A percentile compares a stretch with the other conserved stretches of the same genome.
Evolutionary conservation across 495 filamentous ascomycete genomes (phyloP).

Genomic region (Friedmanniomyces simplex): DNA sequence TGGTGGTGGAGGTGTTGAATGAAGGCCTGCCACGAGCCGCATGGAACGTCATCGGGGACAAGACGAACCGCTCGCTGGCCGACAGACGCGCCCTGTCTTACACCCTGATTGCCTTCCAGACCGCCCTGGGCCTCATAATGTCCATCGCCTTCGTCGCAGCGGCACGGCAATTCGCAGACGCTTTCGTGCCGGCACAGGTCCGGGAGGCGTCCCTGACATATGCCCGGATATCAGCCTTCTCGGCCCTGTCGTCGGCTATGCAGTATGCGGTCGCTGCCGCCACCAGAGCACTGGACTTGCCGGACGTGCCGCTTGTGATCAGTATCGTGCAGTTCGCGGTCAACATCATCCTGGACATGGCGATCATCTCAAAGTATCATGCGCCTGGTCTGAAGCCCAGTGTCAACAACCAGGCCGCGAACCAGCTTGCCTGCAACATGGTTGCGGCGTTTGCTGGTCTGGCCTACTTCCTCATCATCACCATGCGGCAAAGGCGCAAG

Average conservation of each 20-base stretch:
- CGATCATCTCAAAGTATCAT: slow-evolving; percentile 61
- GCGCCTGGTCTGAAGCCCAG: slow-evolving; percentile 44
- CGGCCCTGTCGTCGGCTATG: slow-evolving; percentile 50
- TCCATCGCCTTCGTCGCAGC: slow-evolving; percentile 50
- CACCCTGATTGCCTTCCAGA: slow-evolving; percentile 53
- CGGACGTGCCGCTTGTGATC: slow-evolving; percentile 63
- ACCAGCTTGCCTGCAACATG: slow-evolving; percentile 52
- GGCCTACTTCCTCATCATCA: slow-evolving; percentile 46
- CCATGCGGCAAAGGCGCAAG: slow-evolving; percentile 20
- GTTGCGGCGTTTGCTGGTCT: slow-evolving; percentile 47
- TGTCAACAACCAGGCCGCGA: slow-evolving; percentile 52
- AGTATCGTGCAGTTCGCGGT: slow-evolving; percentile 50
- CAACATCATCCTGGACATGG: slow-evolving; percentile 60
- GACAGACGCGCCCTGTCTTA: slow-evolving; percentile 51
- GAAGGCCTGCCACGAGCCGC: slow-evolving; percentile 61
- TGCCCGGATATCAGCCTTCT: slow-evolving; percentile 54
- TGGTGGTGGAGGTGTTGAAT: slow-evolving; percentile 59
- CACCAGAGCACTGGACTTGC: slow-evolving; percentile 59
- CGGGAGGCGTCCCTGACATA: slow-evolving; percentile 49
- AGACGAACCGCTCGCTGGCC: slow-evolving; percentile 39
- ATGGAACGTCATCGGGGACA: slow-evolving; percentile 62
- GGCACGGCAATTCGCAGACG: slow-evolving; percentile 43
- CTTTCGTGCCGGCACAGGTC: slow-evolving; percentile 54
- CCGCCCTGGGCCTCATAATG: slow-evolving; percentile 47
- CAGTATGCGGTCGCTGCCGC: slow-evolving; percentile 51